Percentiles rank a stretch among this genome's conserved stretches.
These are phyloP conservation scores for Clonostachys chloroleuca DNA, from an alignment of 2,329 filamentous ascomycete genomes.

Conservation along the genomic window DNA sequence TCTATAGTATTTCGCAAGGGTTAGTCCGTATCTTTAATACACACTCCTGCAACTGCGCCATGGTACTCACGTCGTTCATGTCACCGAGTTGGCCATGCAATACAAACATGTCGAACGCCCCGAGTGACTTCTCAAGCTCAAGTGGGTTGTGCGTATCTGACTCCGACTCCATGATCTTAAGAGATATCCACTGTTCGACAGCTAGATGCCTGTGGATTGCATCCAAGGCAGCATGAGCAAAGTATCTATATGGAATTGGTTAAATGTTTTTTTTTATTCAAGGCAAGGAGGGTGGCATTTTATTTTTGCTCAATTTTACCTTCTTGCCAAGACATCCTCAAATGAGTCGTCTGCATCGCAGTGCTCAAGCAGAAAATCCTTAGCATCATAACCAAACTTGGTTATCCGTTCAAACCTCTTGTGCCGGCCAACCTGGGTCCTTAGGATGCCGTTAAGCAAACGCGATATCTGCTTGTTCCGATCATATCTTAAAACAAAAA, in stretches of 20 bases:
- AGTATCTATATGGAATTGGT: conserved; percentile 50
- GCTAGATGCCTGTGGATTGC: conserved; percentile 79
- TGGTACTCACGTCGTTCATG: conserved; percentile 57
- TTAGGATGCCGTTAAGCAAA: conserved; percentile 64
- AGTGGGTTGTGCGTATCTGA: conserved; percentile 52
- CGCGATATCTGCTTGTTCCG: conserved; percentile 46
- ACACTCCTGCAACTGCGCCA: background rate
- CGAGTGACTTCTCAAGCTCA: conserved; percentile 47
- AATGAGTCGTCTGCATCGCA: conserved; percentile 51
- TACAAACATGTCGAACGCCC: conserved; percentile 87
- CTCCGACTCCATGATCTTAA: background rate
- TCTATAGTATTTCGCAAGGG: conserved; percentile 30
- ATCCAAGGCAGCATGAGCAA: conserved; percentile 68
- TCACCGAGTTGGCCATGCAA: conserved; percentile 70
- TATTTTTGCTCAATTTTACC: conserved; percentile 25
- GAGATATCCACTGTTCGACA: conserved; percentile 67
- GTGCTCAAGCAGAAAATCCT: conserved; percentile 74
- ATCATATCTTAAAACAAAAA: conserved; percentile 54
- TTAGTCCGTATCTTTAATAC: background rate
- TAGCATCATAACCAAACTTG: conserved; percentile 76
- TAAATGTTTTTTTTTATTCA: no score
- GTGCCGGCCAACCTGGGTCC: conserved; percentile 65
- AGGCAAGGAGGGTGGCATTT: background rate
- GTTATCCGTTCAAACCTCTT: conserved; percentile 68
- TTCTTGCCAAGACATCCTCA: conserved; percentile 74